phyloP scores from a whole-genome alignment of 805 yeast species.

The Henningerozyma blattae region DNA sequence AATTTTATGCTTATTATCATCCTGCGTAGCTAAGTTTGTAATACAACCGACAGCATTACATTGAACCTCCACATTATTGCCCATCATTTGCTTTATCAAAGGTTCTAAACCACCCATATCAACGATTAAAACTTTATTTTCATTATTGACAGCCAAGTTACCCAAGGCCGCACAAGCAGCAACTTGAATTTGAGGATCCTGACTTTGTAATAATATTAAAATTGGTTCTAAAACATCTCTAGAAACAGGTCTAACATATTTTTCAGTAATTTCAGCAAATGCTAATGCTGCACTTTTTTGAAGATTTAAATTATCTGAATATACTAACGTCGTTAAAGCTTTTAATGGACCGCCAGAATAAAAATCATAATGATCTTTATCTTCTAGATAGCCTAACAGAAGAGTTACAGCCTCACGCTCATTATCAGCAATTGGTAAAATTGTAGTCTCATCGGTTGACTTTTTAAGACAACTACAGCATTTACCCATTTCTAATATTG shows the following conservation, averaged over 20 bases:
- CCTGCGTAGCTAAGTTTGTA: constrained; percentile 95
- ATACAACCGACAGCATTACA: constrained; percentile 99
- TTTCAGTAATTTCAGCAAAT: constrained; percentile 96
- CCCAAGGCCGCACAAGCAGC: constrained; percentile 99
- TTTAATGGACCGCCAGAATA: constrained; percentile 74
- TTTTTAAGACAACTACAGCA: constrained; percentile 37
- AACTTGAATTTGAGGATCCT: constrained; percentile 90
- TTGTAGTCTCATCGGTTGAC: constrained; percentile 33
- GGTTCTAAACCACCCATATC: constrained; percentile 98
- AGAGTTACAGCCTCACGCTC: constrained; percentile 95
- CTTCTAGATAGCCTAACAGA: constrained; percentile 77
- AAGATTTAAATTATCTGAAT: constrained; percentile 87
- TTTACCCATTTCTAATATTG: constrained; percentile 38
- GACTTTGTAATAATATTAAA: constrained; percentile 68
- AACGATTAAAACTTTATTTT: constrained; percentile 83
- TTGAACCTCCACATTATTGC: constrained; percentile 93
- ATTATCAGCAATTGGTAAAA: constrained; percentile 80
- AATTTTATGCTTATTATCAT: constrained; percentile 89
- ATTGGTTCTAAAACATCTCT: constrained; percentile 92
- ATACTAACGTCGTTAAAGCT: constrained; percentile 85
- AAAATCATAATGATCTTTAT: constrained; percentile 62
- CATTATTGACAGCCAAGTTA: constrained; percentile 94
- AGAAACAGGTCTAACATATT: constrained; percentile 82
- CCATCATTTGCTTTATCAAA: constrained; percentile 93
- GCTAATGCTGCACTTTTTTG: constrained; percentile 97